Evolutionary conservation across 2,329 filamentous ascomycete species (phyloP), one percentile per base, ranked within the genome.

Genomic region (Penicillium sp.): DNA sequence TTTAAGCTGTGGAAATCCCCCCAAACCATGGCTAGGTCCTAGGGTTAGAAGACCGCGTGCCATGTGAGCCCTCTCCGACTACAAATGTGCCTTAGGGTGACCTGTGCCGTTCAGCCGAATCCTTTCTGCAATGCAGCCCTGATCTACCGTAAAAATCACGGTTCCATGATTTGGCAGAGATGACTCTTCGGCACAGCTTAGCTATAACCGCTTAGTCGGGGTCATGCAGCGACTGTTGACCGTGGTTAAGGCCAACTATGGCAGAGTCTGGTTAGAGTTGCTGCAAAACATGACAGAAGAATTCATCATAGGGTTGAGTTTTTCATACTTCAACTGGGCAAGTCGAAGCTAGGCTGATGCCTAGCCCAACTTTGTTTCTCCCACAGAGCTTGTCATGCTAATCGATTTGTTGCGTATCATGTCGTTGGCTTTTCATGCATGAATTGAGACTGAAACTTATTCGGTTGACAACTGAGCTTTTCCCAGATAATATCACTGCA

Each of bases 11-110:
- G 42, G 42, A 44, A 25, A 2, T 12, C 23, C 20, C 6, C 4
- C 10, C 10, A 9, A 45, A 29, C 53, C 53, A 46, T 53, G 53
- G 53, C 44, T 41, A 27, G 4, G 8, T 31, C 41, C 33, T 35
- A 27, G 49, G 43, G 39, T 46, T 27, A 25, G 46, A 42, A 12
- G 18, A n/a, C 24, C 28, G 7, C 20, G 9, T 12, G 27, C 8
- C 15, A 1, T 42, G 15, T 13, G 20, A 31, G n/a, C 2, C 37
- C 31, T 27, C 15, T 27, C 15, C 32, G 35, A 41, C 24, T 45
- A 41, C 31, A 37, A 12, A 20, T 20, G 7, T 18, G 15, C 20
- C 8, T 9, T 20, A 20, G 33, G 18, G 15, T 3, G 12, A 37
- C 4, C 9, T 10, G 33, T 18, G 10, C 15, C 15, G 18, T 10